Evolutionary conservation across 2,329 filamentous ascomycete genomes (phyloP), one percentile per base, ranked within the genome.

Genomic region (Immersiporthe knoxdaviesiana): DNA sequence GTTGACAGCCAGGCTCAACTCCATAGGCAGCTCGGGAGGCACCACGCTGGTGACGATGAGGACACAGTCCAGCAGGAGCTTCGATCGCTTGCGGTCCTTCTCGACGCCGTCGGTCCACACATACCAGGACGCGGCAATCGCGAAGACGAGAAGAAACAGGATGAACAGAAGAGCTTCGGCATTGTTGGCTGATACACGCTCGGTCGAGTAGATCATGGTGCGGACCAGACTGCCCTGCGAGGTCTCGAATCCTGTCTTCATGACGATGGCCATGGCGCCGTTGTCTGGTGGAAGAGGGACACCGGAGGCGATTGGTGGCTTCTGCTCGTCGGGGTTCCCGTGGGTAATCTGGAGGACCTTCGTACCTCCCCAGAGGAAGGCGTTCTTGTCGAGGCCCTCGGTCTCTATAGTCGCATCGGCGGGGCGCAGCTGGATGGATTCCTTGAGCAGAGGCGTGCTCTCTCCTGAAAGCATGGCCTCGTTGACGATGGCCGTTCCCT

Each of bases 151-250:
- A 37, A 99, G 87, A 86, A 99, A 99, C 70, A 99, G 86, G 74
- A 99, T 99, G 84, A 99, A 99, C 71, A 97, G 86, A n/a, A 99
- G 83, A 1, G 96, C 96, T 81, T 99, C 96, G 59, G 91, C 90
- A 77, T 99, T 98, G 83, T 97, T 97, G 75, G 96, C 96, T n/a
- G 95, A 98, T 32, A 99, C 95, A 73, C 95, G 93, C 81, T 99
- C 96, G 1, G 96, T 99, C 1, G 97, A 97, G 84, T 97, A 99
- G 77, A 99, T 99, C 96, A 99, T 99, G 74, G 96, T 99, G 72
- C 96, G 92, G 71, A 99, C 96, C 70, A 99, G 88, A 80, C 94
- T 97, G 72, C 96, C 96, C 81, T 99, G 97, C 68, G 95, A 98
- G 14, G 96, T 99, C 82, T 99, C 97, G 76, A 99, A 99, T 16